A percentile compares a stretch with the other conserved stretches of the same genome.
Evolutionary conservation across 2,329 filamentous ascomycete genomes (phyloP).

Genomic region (Penicillium sp.): DNA sequence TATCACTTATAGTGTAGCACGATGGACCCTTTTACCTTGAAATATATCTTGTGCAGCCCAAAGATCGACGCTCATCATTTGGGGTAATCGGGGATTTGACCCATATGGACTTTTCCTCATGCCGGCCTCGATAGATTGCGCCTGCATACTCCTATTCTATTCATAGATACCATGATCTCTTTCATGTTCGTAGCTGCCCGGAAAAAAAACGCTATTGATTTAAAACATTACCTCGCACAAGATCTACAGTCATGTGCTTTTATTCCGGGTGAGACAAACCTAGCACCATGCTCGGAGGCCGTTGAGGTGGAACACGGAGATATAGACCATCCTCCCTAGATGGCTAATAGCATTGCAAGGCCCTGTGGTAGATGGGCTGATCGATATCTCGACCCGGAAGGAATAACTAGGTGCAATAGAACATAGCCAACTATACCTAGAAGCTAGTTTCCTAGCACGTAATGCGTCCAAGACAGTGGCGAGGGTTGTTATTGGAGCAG

Average conservation of each 20-base stretch:
- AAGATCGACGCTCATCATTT: neutral
- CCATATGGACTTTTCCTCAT: neutral
- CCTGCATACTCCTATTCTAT: neutral
- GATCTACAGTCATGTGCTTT: neutral
- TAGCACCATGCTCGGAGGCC: slow-evolving; percentile 10
- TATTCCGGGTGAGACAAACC: neutral
- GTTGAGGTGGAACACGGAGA: slow-evolving; percentile 22
- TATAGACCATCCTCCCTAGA: neutral
- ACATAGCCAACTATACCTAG: neutral
- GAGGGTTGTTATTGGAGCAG: neutral
- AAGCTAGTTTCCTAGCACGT: neutral
- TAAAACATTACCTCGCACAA: neutral
- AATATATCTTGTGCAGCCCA: neutral
- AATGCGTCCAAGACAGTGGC: neutral
- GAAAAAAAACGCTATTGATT: neutral
- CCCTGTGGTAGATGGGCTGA: neutral
- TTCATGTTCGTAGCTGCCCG: neutral
- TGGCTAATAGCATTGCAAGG: neutral
- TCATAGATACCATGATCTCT: neutral
- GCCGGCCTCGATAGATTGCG: neutral
- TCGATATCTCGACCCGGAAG: neutral
- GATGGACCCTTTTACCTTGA: neutral
- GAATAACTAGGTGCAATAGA: neutral
- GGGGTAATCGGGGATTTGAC: neutral
- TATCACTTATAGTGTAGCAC: neutral